Evolutionary conservation across 139 green algal genomes (phyloP).

Genomic region (Astrephomene gubernaculifera): DNA sequence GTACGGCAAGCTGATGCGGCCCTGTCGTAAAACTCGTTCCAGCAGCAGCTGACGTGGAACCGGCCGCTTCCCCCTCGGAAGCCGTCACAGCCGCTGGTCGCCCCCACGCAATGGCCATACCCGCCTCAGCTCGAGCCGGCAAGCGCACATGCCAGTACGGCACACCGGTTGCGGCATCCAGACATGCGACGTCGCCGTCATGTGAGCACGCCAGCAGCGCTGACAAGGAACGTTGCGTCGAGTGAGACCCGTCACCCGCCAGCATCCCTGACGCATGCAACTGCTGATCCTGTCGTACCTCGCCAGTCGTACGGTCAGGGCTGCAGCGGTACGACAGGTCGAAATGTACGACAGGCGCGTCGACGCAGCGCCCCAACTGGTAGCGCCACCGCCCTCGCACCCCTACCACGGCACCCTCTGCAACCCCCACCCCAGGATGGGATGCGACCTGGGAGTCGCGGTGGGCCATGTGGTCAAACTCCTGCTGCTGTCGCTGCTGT

Average conservation of each 20-base stretch:
- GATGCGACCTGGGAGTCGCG: too few relatives aligned
- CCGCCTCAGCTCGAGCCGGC: slow-evolving; percentile 34
- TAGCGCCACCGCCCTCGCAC: slow-evolving; percentile 14
- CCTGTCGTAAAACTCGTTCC: too few relatives aligned
- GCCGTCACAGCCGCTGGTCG: background rate
- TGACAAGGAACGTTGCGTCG: too few relatives aligned
- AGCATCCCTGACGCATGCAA: too few relatives aligned
- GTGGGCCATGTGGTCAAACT: too few relatives aligned
- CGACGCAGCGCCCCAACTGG: slow-evolving; percentile 37
- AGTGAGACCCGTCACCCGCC: too few relatives aligned
- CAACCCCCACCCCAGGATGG: too few relatives aligned
- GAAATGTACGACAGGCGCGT: slow-evolving; percentile 43
- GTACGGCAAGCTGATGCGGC: too few relatives aligned
- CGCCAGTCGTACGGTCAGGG: too few relatives aligned
- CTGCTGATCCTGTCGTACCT: too few relatives aligned
- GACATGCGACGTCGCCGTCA: slow-evolving; percentile 42
- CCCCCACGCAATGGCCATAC: slow-evolving; percentile 8
- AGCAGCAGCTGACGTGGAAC: background rate
- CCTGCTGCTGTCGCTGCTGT: too few relatives aligned
- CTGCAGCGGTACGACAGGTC: background rate
- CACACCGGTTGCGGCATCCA: slow-evolving; percentile 14
- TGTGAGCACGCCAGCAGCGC: slow-evolving; percentile 37
- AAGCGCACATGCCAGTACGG: slow-evolving; percentile 36
- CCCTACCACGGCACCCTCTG: background rate
- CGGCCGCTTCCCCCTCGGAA: background rate